phyloP scores from a whole-genome alignment of 2,329 filamentous ascomycete species.

The Trichoderma aggressivum region DNA sequence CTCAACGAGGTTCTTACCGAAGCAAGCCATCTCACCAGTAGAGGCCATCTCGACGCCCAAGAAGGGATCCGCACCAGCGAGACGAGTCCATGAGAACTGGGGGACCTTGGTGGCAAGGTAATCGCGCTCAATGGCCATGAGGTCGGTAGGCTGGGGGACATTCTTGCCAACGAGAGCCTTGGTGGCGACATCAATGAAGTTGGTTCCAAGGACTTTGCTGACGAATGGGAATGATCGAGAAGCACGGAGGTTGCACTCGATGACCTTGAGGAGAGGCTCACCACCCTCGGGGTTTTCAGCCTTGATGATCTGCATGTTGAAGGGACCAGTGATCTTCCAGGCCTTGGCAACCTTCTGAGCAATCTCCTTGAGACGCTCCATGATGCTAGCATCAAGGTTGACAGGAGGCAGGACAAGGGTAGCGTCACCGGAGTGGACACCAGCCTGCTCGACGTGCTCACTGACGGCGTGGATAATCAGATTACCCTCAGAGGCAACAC shows the following conservation, averaged over 20 bases:
- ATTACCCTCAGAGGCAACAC: constrained; percentile 80
- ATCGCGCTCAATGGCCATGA: constrained; percentile 85
- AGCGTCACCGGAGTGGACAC: constrained; percentile 96
- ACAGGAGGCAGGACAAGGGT: constrained; percentile 88
- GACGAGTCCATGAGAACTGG: constrained; percentile 98
- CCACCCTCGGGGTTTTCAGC: constrained; percentile 72
- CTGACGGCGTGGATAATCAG: constrained; percentile 88
- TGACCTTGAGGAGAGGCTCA: constrained; percentile 81
- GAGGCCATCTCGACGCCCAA: constrained; percentile 96
- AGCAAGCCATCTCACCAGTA: constrained; percentile 98
- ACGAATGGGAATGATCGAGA: constrained; percentile 98
- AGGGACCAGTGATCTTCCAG: constrained; percentile 95
- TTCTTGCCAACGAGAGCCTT: constrained; percentile 84
- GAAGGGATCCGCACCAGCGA: constrained; percentile 95
- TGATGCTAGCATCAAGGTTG: constrained; percentile 70
- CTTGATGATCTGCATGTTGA: constrained; percentile 99
- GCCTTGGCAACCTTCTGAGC: constrained; percentile 94
- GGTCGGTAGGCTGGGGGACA: constrained; percentile 79
- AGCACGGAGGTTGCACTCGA: constrained; percentile 96
- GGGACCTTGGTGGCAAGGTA: constrained; percentile 97
- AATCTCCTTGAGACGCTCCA: constrained; percentile 90
- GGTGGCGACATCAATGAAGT: constrained; percentile 95
- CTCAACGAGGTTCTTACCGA: constrained; percentile 91
- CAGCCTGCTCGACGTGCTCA: constrained; percentile 94
- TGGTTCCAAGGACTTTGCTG: constrained; percentile 91